Evolutionary conservation across 1,284 basidiomycete genomes (phyloP).

Genomic region (Sporisorium iseilematis-ciliati): DNA sequence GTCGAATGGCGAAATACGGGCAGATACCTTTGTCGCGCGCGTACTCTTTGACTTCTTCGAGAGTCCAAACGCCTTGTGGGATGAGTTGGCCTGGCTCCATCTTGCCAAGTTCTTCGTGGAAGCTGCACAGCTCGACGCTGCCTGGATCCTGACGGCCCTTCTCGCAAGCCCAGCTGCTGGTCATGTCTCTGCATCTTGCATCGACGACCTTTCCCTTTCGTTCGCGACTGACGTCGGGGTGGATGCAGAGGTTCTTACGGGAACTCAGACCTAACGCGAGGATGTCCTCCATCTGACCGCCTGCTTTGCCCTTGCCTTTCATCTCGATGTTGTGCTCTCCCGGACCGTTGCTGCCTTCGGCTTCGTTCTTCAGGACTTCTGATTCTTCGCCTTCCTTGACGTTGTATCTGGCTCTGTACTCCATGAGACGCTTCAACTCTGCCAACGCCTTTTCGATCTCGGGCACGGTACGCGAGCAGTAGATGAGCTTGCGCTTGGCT

Average conservation of each 20-base stretch:
- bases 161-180: constrained; percentile 85
- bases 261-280: constrained; percentile 92
- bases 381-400: constrained; percentile 74
- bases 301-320: constrained; percentile 48
- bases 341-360: constrained; percentile 26
- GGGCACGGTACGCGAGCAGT: constrained; percentile 99
- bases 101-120: constrained; percentile 89
- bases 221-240: constrained; percentile 94
- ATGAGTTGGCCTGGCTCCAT: constrained; percentile 87
- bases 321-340: constrained; percentile 43
- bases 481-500: constrained; percentile 91
- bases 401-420: constrained; percentile 76
- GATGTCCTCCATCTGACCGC: constrained; percentile 74
- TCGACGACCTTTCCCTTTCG: constrained; percentile 98
- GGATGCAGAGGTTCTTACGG: constrained; percentile 95
- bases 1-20: constrained; percentile 94
- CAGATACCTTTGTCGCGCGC: constrained; percentile 88
- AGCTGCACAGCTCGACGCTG: constrained; percentile 91
- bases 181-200: constrained; percentile 94
- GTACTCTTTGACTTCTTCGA: constrained; percentile 91
- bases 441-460: constrained; percentile 99
- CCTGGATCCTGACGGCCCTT: constrained; percentile 89
- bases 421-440: constrained; percentile 94
- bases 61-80: constrained; percentile 89
- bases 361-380: constrained; percentile 77